Evolutionary conservation across 2,329 filamentous ascomycete species (phyloP).

Genomic region (Aspergillus sp.): DNA sequence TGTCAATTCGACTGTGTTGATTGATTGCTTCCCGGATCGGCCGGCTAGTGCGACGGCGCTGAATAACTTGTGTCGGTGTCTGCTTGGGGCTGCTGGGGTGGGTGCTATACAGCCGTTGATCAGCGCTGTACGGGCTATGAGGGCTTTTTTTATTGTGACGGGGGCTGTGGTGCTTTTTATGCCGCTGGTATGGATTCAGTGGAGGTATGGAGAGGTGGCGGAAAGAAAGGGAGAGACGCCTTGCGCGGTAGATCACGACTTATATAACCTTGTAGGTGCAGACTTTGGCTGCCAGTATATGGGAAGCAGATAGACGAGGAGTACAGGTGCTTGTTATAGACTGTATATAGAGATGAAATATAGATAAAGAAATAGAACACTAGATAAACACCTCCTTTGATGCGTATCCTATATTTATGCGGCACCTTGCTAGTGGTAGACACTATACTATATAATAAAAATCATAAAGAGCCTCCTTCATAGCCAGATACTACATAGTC

Average conservation of each 20-base stretch:
- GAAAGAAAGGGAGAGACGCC: conserved; percentile 13
- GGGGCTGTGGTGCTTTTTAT: conserved; percentile 24
- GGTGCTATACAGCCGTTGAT: conserved; percentile 32
- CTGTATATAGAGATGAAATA: no score
- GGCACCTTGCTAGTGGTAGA: no score
- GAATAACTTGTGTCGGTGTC: conserved; percentile 37
- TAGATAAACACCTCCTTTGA: no score
- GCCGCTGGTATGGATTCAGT: conserved; percentile 24
- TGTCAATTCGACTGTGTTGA: conserved; percentile 35
- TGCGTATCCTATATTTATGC: no score
- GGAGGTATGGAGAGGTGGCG: conserved; percentile 28
- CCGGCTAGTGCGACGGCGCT: conserved; percentile 37
- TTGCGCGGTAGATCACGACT: no score
- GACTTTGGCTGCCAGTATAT: no score
- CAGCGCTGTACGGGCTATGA: conserved; percentile 27
- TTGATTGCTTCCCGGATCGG: conserved; percentile 35
- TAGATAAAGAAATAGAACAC: no score
- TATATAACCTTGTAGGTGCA: no score
- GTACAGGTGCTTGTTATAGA: no score
- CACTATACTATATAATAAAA: not conserved
- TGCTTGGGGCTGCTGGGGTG: conserved; percentile 35
- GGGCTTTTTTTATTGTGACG: conserved; percentile 26
- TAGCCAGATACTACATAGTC: not conserved
- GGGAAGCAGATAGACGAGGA: no score
- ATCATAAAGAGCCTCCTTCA: not conserved